Base-by-base conservation (phyloP, 192 early-diverging fungal species). In the Gigaspora rosea region DNA sequence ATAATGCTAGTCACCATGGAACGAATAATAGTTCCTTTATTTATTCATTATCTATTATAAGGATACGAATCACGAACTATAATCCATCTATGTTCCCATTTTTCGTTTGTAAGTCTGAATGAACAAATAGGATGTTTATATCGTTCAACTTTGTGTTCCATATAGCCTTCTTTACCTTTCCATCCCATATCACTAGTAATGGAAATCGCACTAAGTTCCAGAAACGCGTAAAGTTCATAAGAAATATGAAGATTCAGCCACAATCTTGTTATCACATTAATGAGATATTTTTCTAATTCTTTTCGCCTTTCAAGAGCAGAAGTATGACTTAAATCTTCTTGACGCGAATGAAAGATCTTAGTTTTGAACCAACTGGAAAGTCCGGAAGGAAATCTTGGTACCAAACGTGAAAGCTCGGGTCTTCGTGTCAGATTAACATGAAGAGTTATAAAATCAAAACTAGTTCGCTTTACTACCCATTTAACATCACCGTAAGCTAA, bases 141-240 rank as follows among this genome's bases (percentile, higher is more conserved):
- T 73, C 87, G 86, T 58, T 90, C 88, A 33, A 89, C 82, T 35
- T 88, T 89, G 32, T 88, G 87, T 58, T 91, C 90, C 68, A 93
- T 77, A 67, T 90, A 90, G 13, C 90, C 91, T 75, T 94, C 93
- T 68, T 94, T 94, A 56, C 93, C 93, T 76, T 94, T 94, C 93
- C 93, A 94, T 0, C 93, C 91, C 83, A 93, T 91, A 62, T 93
- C 91, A 74, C 88, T 91, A 49, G 89, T 88, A 59, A 94, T 87
- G 20, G 89, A 91, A 51, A 92, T 86, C 15, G 90, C 87, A 75
- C 89, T 90, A 57, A 94, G 81, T 79, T 93, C 93, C 59, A 94
- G 71, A 76, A 94, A 94, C 65, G 90, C 92, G 79, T 91, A 92
- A 10, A 94, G 76, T 71, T 94, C 92, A 75, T 89, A 91, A 8